Base-by-base conservation (phyloP, 2,329 filamentous ascomycete species). In the Ploettnerulaceae sp. region DNA sequence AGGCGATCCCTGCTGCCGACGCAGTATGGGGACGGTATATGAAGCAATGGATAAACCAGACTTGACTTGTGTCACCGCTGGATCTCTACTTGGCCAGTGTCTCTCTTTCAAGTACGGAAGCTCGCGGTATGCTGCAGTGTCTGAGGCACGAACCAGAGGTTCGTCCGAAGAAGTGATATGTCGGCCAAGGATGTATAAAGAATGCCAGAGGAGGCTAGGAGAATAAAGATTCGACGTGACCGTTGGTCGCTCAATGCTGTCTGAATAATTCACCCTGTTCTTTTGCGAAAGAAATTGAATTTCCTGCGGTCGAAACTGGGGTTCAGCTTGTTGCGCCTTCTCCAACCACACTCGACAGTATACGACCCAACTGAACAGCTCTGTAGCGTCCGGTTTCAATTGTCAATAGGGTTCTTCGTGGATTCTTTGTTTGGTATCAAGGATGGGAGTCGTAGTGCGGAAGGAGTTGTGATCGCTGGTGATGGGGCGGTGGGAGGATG, bases 111-210 rank as follows among this genome's bases (percentile, higher is more conserved):
- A 42, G 50, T 51, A 38, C 40, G 26, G 36, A 41, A 26, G 29
- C 42, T 37, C 45, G 36, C 56, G 57, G 56, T 51, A 52, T 47
- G 29, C 40, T 61, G 59, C 57, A 60, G 57, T 53, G 48, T 55
- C 51, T 53, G 38, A 55, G 52, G 57, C 60, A 60, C 58, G 53
- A 57, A 53, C 60, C 58, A 61, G 34, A 61, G 48, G 59, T 61
- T 62, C 58, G 58, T 61, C 59, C 46, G 56, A 53, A 18, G 14
- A 26, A 32, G 38, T 43, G 15, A 36, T 14, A 14, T 43, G 14
- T 42, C 32, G 33, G 15, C 34, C 8, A 31, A 31, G n/a, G 28
- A 34, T 24, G n/a, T 21, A 15, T 14, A 22, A 2, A 20, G 32
- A n/a, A 14, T 22, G 15, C n/a, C 20, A 6, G 14, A 21, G 12